phyloP scores from a whole-genome alignment of 192 early-diverging fungal genomes.

The Cetraspora pellucida region DNA sequence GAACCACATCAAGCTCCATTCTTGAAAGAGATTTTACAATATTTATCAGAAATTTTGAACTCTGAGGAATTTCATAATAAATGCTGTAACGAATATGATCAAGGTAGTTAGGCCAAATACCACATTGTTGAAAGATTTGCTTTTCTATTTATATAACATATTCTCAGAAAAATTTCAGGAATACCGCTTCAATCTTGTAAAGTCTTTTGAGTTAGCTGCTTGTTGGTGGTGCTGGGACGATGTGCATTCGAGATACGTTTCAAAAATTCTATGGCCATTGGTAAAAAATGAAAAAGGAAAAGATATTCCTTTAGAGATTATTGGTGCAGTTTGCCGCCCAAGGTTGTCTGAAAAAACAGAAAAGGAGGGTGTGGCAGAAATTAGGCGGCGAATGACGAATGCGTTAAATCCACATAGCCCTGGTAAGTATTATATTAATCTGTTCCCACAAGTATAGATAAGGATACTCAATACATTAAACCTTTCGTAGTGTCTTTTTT shows the following conservation, averaged over 20 bases:
- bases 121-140: background rate
- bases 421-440: background rate
- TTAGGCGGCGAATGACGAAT: background rate
- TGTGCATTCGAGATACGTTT: background rate
- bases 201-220: slow-evolving; percentile 20
- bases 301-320: slow-evolving; percentile 1
- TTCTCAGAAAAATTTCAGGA: slow-evolving; percentile 12
- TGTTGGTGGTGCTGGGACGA: slow-evolving; percentile 2
- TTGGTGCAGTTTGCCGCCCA: slow-evolving; percentile 3
- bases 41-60: background rate
- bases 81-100: background rate
- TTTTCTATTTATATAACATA: background rate
- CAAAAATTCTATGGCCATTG: background rate
- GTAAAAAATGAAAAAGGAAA: background rate
- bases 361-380: background rate
- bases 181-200: slow-evolving; percentile 16
- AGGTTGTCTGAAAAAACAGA: background rate
- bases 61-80: slow-evolving; percentile 3
- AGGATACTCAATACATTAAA: background rate
- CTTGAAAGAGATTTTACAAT: background rate
- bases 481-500: background rate
- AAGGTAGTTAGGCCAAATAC: background rate
- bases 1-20: background rate
- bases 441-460: background rate
- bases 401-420: background rate